Conservation (phyloP, 805 yeast species). For the Pichia californica region DNA sequence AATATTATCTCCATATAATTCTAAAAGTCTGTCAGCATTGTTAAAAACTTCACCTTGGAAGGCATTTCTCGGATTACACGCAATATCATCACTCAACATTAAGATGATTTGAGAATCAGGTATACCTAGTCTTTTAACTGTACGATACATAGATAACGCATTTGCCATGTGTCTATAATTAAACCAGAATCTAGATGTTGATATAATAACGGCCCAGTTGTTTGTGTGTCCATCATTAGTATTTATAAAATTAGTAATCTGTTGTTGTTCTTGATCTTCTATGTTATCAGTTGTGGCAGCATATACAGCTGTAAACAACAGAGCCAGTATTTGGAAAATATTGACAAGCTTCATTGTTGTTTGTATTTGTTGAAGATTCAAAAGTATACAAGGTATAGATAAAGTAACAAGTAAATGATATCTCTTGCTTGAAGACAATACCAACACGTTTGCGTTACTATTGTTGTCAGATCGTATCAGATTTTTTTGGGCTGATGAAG, state of each 20-base stretch:
- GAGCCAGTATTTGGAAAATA: not conserved
- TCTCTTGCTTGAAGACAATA: no score
- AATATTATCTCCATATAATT: constrained; percentile 86
- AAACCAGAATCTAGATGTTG: constrained; percentile 97
- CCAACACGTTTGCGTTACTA: no score
- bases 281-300: not conserved
- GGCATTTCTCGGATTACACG: constrained; percentile 93
- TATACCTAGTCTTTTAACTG: constrained; percentile 91
- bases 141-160: constrained; percentile 87
- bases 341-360: not conserved
- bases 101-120: constrained; percentile 96
- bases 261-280: no score
- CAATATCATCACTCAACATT: constrained; percentile 95
- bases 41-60: constrained; percentile 96
- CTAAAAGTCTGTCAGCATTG: constrained; percentile 86
- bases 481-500: no score
- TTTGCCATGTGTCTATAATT: constrained; percentile 98
- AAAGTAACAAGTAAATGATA: no score
- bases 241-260: no score
- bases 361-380: no score
- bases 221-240: constrained; percentile 49
- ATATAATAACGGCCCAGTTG: constrained; percentile 84
- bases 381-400: no score
- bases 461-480: no score
- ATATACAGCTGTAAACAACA: not conserved